Base-by-base conservation (phyloP, 2,329 filamentous ascomycete genomes). In the Cyanodermella asteris region DNA sequence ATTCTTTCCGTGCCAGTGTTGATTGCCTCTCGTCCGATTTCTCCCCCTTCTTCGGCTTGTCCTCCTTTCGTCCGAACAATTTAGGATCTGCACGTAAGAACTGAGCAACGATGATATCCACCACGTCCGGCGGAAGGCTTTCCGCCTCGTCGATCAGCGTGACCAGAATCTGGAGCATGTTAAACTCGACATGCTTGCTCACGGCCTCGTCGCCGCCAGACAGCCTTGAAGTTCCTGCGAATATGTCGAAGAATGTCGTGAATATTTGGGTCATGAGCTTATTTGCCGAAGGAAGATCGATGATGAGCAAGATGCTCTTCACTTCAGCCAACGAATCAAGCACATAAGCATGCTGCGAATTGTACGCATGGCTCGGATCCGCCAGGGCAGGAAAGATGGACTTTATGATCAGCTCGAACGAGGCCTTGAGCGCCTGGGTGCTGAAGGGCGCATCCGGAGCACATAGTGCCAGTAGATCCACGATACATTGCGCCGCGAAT, bases 401-500 rank as follows among this genome's bases (percentile, higher is more conserved):
- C 29, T 68, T 72, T 38, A 93, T 67, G 44, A 93, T 80, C 32
- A 91, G 66, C 15, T 71, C 73, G 54, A 94, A 97, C 44, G 94
- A 84, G 51, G 91, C 81, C 72, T 90, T 91, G 34, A 94, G 61
- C 53, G 94, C 82, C 31, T 75, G 69, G 20, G 67, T 69, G 13
- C 80, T 90, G 50, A 91, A 94, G 11, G 87, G 87, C 44, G 87
- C 87, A 58, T 94, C 73, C 1, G 87, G 87, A 15, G 87, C 87
- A 50, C 80, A 91, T 29, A 97, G 62, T 39, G 77, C 73, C 44
- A 97, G 64, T 37, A 97, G 75, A 46, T 97, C 87, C 27, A 93
- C 81, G 32, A 94, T 59, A 46, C 82, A 94, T 41, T 77, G 77
- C 21, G 81, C 72, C 16, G 77, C 67, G 56, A 75, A 91, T 14